Conservation (phyloP, 2,329 filamentous ascomycete species). For the Pseudopyricularia cyperi region DNA sequence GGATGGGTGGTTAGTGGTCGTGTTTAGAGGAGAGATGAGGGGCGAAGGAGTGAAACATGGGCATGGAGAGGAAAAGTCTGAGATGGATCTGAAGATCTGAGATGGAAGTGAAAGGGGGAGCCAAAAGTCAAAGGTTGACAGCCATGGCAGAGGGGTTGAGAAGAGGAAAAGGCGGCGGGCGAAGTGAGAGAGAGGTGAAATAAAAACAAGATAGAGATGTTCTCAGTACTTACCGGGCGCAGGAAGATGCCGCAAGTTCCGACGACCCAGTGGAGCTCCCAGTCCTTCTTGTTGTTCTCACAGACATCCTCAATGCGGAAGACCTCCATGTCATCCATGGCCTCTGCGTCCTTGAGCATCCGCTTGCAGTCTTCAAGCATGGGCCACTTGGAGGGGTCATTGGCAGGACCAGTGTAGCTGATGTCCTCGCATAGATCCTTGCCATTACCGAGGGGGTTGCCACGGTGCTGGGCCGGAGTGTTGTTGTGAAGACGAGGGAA, state of each 20-base stretch:
- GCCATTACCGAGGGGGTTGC: not conserved
- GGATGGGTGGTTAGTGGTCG: not conserved
- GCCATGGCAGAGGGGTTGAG: not conserved
- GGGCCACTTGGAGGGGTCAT: not conserved
- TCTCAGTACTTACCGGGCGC: not conserved
- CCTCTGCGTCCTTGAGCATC: not conserved
- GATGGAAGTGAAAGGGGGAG: too few species aligned
- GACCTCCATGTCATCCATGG: not conserved
- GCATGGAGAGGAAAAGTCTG: too few species aligned
- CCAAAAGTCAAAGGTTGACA: too few species aligned
- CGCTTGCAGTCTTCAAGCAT: not conserved
- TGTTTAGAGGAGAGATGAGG: too few species aligned
- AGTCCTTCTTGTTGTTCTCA: not conserved
- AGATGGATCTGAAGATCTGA: too few species aligned
- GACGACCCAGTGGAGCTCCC: not conserved
- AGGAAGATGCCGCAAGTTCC: not conserved
- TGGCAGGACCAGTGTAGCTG: not conserved
- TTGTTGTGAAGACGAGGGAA: conserved; percentile 12
- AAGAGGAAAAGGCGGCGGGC: not conserved
- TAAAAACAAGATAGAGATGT: not conserved
- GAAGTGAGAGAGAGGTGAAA: not conserved
- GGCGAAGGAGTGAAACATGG: too few species aligned
- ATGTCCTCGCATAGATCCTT: not conserved
- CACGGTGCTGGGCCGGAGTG: not conserved
- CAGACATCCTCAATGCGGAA: not conserved